These are phyloP conservation scores for Cercophora sp. DNA, from an alignment of 495 filamentous ascomycete species.

Conservation along the genomic window DNA sequence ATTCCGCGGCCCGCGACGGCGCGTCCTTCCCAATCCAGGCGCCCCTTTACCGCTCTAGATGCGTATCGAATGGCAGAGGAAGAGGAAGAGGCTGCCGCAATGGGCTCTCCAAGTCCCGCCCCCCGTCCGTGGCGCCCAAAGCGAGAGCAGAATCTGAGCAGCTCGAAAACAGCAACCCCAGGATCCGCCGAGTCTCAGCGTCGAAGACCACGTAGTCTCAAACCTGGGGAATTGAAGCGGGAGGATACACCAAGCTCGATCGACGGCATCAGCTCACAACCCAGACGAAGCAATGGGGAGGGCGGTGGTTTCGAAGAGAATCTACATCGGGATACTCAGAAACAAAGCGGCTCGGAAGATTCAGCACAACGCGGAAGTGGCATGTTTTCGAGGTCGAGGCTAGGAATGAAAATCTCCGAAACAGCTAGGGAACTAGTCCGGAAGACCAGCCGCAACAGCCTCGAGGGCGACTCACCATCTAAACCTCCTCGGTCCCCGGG, in stretches of 20 bases:
- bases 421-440: constrained; percentile 29
- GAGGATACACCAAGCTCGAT: constrained; percentile 16
- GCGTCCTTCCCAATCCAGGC: constrained; percentile 29
- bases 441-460: constrained; percentile 33
- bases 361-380: constrained; percentile 25
- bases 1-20: constrained; percentile 36
- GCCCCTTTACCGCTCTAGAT: constrained; percentile 34
- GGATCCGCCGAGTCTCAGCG: constrained; percentile 2
- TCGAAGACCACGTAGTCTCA: not conserved
- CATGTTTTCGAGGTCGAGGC: constrained; percentile 28
- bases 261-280: constrained; percentile 9
- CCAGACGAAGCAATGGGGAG: constrained; percentile 21
- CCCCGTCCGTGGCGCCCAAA: constrained; percentile 35
- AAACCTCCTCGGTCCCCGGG: constrained; percentile 2
- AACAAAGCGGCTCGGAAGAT: constrained; percentile 16
- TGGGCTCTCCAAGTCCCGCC: constrained; percentile 46
- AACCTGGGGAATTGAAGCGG: not conserved
- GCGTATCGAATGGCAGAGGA: constrained; percentile 42
- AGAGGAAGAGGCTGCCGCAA: constrained; percentile 37
- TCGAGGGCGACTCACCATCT: constrained; percentile 19
- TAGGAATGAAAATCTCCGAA: constrained; percentile 31
- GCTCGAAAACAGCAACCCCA: constrained; percentile 15
- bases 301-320: constrained; percentile 31
- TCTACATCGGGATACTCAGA: constrained; percentile 19
- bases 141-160: constrained; percentile 22